A percentile compares a stretch with the other conserved stretches of the same genome.
Conservation (phyloP, 2,329 filamentous ascomycete species). For the Hypoxylon sp. region DNA sequence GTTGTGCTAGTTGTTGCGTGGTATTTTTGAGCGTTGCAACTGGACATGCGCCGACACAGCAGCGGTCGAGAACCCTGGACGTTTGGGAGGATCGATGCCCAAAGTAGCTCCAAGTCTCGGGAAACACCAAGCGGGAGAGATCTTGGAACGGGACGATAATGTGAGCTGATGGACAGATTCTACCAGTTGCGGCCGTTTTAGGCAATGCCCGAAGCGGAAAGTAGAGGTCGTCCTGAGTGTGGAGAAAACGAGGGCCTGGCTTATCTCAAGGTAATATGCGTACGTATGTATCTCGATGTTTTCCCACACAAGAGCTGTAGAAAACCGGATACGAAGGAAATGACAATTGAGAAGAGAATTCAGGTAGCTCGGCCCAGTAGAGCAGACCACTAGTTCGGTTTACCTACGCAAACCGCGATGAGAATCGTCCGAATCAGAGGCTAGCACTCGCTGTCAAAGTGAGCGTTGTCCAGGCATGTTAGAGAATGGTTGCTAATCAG, state of each 20-base stretch:
- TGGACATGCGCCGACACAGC: conserved; percentile 49
- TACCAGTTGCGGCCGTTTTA: conserved; percentile 54
- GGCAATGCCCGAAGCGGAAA: conserved; percentile 58
- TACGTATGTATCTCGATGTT: conserved; percentile 56
- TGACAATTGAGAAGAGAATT: conserved; percentile 31
- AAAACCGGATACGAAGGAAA: conserved; percentile 47
- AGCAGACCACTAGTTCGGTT: conserved; percentile 27
- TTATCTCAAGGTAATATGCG: conserved; percentile 58
- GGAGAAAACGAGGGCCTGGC: conserved; percentile 56
- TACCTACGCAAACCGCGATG: conserved; percentile 25
- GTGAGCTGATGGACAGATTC: conserved; percentile 50
- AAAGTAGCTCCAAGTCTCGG: conserved; percentile 46
- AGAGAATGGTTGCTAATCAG: conserved; percentile 30
- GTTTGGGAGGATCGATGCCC: conserved; percentile 42
- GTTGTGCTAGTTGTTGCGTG: conserved; percentile 44
- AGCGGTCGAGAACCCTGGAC: conserved; percentile 48
- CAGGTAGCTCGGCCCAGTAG: conserved; percentile 31
- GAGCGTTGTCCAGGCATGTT: conserved; percentile 35
- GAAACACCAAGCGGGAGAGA: conserved; percentile 48
- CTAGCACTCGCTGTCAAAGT: conserved; percentile 41
- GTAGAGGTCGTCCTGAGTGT: conserved; percentile 56
- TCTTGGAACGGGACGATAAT: conserved; percentile 51
- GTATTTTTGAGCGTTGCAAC: conserved; percentile 50
- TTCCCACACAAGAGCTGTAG: conserved; percentile 56
- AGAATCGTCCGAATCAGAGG: conserved; percentile 30